A percentile compares a stretch with the other conserved stretches of the same genome.
These are phyloP conservation scores for Candida namnaoensis DNA, from an alignment of 805 yeast genomes.

Conservation along the genomic window DNA sequence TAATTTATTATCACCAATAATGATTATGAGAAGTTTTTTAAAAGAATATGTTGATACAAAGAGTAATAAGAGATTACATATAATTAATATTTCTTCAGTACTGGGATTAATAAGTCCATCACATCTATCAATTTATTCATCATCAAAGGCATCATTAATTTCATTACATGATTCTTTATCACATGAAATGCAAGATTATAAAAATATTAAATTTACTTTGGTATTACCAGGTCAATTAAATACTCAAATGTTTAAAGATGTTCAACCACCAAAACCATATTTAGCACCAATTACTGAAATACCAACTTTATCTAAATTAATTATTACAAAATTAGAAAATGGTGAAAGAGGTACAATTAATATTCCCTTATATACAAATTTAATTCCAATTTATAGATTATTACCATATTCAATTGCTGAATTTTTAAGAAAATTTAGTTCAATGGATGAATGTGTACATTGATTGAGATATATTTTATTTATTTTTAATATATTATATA, in stretches of 20 bases:
- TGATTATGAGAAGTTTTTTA: conserved; percentile 56
- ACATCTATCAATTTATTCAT: conserved; percentile 68
- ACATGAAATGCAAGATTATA: conserved; percentile 49
- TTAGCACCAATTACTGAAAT: conserved; percentile 76
- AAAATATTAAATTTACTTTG: conserved; percentile 60
- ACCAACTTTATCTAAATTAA: conserved; percentile 41
- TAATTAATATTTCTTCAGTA: conserved; percentile 73
- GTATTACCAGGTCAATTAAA: conserved; percentile 81
- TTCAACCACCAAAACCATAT: conserved; percentile 61
- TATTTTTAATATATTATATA: too few species aligned
- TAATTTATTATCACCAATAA: conserved; percentile 58
- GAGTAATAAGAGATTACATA: conserved; percentile 47
- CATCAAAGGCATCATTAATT: conserved; percentile 76
- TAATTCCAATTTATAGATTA: conserved; percentile 60
- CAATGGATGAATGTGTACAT: conserved; percentile 44
- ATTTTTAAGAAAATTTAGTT: conserved; percentile 40
- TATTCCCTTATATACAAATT: conserved; percentile 65
- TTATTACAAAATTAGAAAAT: conserved; percentile 42
- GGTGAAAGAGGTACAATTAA: conserved; percentile 69
- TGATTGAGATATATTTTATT: neutral
- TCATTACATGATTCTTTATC: conserved; percentile 79
- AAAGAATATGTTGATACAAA: conserved; percentile 39
- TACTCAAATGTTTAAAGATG: conserved; percentile 68
- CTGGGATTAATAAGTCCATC: conserved; percentile 80
- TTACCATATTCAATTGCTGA: conserved; percentile 51